Conservation (phyloP, 2,329 filamentous ascomycete genomes). For the Diaporthe longicolla region DNA sequence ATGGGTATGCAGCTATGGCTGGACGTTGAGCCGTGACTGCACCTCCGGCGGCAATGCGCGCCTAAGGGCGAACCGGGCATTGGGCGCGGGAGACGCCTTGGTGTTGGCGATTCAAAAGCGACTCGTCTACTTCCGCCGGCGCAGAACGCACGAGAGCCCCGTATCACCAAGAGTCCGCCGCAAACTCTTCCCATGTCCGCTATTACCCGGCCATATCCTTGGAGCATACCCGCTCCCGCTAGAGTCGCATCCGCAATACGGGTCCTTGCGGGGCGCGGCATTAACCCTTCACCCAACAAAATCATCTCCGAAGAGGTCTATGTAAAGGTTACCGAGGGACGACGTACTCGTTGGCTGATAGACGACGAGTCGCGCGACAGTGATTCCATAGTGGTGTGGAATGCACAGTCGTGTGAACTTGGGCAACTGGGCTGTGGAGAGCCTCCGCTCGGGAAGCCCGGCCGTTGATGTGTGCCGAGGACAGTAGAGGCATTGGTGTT, state of each 20-base stretch:
- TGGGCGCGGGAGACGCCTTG: conserved; percentile 5
- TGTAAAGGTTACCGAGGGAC: conserved; percentile 1
- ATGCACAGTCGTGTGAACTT: conserved; percentile 2
- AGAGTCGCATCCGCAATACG: conserved; percentile 19
- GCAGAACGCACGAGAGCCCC: conserved; percentile 16
- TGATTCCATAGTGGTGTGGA: neutral
- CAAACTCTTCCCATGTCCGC: neutral
- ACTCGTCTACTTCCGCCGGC: conserved; percentile 8
- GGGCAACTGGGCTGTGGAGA: conserved; percentile 4
- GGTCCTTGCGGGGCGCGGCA: conserved; percentile 21
- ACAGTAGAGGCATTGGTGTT: neutral
- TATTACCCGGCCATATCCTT: conserved; percentile 11
- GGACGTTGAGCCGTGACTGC: neutral
- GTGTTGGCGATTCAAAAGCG: neutral
- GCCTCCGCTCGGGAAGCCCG: conserved; percentile 19
- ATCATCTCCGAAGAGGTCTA: conserved; percentile 19
- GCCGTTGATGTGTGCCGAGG: neutral
- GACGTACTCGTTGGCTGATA: neutral
- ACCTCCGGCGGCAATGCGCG: conserved; percentile 17
- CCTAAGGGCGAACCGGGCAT: neutral
- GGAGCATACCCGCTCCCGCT: conserved; percentile 19
- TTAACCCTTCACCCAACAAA: conserved; percentile 15
- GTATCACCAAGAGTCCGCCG: neutral
- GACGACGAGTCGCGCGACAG: conserved; percentile 20
- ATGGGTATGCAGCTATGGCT: neutral